Evolutionary conservation across 257 asterid species (phyloP).

Genomic region (Solanum phureja): DNA sequence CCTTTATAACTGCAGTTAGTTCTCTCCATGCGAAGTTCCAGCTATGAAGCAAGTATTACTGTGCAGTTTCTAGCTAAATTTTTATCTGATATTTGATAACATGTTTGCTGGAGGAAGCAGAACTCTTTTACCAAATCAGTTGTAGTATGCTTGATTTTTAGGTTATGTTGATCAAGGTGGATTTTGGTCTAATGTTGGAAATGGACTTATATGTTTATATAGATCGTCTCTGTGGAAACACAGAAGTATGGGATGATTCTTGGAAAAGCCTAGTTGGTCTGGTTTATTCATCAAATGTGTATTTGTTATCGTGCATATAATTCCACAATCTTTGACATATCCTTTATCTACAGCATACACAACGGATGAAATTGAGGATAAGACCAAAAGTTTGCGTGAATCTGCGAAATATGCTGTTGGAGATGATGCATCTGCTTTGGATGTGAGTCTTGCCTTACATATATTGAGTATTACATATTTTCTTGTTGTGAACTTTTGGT

Average conservation of each 20-base stretch:
- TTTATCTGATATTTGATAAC: background rate
- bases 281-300: background rate
- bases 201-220: background rate
- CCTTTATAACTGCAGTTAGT: background rate
- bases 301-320: background rate
- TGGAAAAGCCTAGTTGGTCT: background rate
- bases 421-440: conserved; percentile 50
- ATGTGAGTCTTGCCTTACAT: conserved; percentile 35
- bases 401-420: conserved; percentile 29
- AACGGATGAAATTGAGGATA: conserved; percentile 56
- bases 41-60: background rate
- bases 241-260: background rate
- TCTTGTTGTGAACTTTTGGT: background rate
- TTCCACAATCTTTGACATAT: background rate
- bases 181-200: background rate
- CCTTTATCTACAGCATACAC: conserved; percentile 51
- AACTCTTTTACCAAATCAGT: background rate
- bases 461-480: background rate
- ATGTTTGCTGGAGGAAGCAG: background rate
- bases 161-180: background rate
- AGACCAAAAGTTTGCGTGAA: conserved; percentile 45
- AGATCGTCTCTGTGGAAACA: background rate
- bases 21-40: background rate
- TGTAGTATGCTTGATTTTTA: background rate
- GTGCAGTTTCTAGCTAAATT: background rate